Percentiles rank a stretch among this genome's conserved stretches.
Evolutionary conservation across 805 yeast genomes (phyloP).

Genomic region (Tetrapisispora taiwanensis): DNA sequence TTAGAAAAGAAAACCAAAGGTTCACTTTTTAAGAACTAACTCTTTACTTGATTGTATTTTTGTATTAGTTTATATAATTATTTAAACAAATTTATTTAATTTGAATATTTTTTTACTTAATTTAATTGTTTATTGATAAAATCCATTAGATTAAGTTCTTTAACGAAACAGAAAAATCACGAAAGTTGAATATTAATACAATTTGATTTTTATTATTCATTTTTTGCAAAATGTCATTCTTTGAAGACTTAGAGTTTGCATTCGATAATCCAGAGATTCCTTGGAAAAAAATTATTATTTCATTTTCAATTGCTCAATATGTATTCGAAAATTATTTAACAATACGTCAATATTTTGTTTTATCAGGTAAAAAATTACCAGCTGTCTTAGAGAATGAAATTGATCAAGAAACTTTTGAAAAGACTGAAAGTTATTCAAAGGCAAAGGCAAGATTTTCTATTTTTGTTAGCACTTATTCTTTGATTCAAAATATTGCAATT

Average conservation of each 20-base stretch:
- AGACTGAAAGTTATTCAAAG: constrained; percentile 67
- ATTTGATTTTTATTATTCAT: background rate
- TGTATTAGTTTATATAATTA: no score
- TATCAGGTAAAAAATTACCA: constrained; percentile 51
- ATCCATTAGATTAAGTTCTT: no score
- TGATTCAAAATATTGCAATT: constrained; percentile 47
- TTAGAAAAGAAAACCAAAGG: no score
- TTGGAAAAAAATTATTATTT: constrained; percentile 71
- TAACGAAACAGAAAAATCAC: no score
- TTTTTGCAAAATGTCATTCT: constrained; percentile 5
- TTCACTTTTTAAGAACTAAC: no score
- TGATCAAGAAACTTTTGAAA: constrained; percentile 59
- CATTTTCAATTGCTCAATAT: constrained; percentile 66
- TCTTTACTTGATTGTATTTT: no score
- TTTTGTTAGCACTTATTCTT: constrained; percentile 40
- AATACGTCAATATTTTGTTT: constrained; percentile 65
- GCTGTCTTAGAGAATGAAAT: constrained; percentile 55
- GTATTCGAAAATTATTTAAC: constrained; percentile 64
- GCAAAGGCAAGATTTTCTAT: constrained; percentile 69
- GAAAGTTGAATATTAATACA: no score
- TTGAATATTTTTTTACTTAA: no score
- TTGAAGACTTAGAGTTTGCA: constrained; percentile 30
- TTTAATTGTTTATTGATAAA: no score
- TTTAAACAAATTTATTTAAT: no score
- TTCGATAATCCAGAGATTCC: constrained; percentile 61